Evolutionary conservation across 108 stramenopile species (phyloP), one percentile per base, ranked within the genome.

Genomic region (Pseudonitzschia delicatissima): DNA sequence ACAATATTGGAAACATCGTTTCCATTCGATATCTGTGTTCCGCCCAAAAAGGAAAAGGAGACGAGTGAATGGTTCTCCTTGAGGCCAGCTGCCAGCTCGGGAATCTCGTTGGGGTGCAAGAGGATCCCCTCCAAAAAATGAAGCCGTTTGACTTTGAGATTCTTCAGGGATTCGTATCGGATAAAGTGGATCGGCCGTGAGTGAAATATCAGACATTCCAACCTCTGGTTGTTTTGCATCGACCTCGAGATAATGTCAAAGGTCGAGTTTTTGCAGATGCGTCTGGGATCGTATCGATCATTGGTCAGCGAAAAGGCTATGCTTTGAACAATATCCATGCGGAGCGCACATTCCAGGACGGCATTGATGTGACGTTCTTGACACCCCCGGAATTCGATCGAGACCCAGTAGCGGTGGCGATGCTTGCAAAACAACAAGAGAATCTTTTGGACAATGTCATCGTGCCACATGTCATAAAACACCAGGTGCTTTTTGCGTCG

Each of bases 391-490:
- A 61, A 61, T 18, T 61, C 60, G 11, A 61, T 61, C n/a, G 39
- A 42, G 18, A 21, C 21, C 60, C 60, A 61, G 18, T 26, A 61
- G 11, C 60, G 60, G 23, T 42, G 11, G 3, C 17, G 3, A 42
- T 37, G 21, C 26, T 61, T 42, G 8, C 33, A 32, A 40, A 37
- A 42, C 33, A 61, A 26, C 6, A 20, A 42, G 23, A 61, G 8
- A 7, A 61, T 61, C 25, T 35, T 37, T 6, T 40, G 20, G 5
- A 61, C 60, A 61, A 61, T 35, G 2, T 33, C 32, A 11, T 61
- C 60, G 18, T 61, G 60, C 60, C 60, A 61, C 60, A 61, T 61
- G 37, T 61, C 60, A 40, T 61, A 61, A 42, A 61, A 61, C 8
- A 61, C 60, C 37, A 61, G 40, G 40, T 61, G 60, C 39, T 61